Evolutionary conservation across 352 stramenopile genomes (phyloP).

Genomic region (Globisporangium cederbergense): DNA sequence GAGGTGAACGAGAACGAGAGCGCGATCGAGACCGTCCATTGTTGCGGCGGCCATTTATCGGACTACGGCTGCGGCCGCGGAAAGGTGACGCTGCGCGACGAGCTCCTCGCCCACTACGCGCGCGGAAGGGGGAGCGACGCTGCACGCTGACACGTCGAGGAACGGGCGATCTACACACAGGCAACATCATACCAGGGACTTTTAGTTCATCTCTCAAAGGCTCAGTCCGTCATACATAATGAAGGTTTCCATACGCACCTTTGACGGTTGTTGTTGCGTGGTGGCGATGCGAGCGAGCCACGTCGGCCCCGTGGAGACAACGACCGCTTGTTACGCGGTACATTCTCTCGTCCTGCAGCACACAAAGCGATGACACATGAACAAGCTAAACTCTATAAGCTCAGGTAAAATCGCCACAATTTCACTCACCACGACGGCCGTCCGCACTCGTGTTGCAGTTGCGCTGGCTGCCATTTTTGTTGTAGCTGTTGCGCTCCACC

Average conservation of each 20-base stretch:
- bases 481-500: background rate
- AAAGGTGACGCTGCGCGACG: constrained; percentile 43
- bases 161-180: constrained; percentile 7
- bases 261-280: constrained; percentile 14
- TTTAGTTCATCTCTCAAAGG: background rate
- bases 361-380: background rate
- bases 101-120: constrained; percentile 15
- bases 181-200: background rate
- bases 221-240: background rate
- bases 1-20: constrained; percentile 33
- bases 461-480: background rate
- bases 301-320: constrained; percentile 13
- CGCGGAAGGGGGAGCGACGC: constrained; percentile 23
- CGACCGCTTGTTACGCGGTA: constrained; percentile 11
- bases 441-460: constrained; percentile 5
- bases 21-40: constrained; percentile 17
- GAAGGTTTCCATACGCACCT: constrained; percentile 5
- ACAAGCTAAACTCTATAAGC: background rate
- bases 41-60: constrained; percentile 21
- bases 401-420: background rate
- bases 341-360: constrained; percentile 4
- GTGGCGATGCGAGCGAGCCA: constrained; percentile 2
- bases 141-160: constrained; percentile 5
- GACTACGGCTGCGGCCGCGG: constrained; percentile 45
- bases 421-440: constrained; percentile 5